Conservation (phyloP, 2,329 filamentous ascomycete species). For the Aureobasidium leucospermi region DNA sequence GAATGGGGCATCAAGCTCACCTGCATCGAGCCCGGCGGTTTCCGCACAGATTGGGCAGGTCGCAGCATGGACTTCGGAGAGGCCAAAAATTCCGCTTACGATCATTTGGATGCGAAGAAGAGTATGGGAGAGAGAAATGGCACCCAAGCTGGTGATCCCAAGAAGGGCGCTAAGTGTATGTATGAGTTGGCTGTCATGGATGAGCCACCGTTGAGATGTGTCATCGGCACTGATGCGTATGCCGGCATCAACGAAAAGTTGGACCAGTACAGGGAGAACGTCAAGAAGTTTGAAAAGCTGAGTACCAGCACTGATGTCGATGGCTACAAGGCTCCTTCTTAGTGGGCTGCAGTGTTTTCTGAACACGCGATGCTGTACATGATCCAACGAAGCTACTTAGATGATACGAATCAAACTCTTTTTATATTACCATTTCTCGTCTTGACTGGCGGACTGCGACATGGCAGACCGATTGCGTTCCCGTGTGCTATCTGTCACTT, state of each 20-base stretch:
- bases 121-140: constrained; percentile 35
- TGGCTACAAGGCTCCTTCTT: constrained; percentile 26
- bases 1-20: constrained; percentile 43
- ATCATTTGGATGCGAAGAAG: constrained; percentile 40
- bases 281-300: constrained; percentile 44
- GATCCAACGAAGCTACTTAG: background rate
- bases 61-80: too few species aligned
- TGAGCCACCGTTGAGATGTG: constrained; percentile 45
- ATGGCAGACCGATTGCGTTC: too few species aligned
- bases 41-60: constrained; percentile 42
- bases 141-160: constrained; percentile 43
- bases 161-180: constrained; percentile 42
- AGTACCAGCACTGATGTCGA: constrained; percentile 44
- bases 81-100: too few species aligned
- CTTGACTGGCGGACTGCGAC: too few species aligned
- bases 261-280: constrained; percentile 41
- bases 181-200: constrained; percentile 48
- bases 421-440: too few species aligned
- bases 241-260: constrained; percentile 43
- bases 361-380: background rate
- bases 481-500: too few species aligned
- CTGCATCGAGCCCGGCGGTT: constrained; percentile 40
- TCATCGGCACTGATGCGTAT: constrained; percentile 49
- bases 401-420: too few species aligned
- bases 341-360: background rate